These are phyloP conservation scores for Penicillium sp. DNA, from an alignment of 2,329 filamentous ascomycete species.

Conservation along the genomic window DNA sequence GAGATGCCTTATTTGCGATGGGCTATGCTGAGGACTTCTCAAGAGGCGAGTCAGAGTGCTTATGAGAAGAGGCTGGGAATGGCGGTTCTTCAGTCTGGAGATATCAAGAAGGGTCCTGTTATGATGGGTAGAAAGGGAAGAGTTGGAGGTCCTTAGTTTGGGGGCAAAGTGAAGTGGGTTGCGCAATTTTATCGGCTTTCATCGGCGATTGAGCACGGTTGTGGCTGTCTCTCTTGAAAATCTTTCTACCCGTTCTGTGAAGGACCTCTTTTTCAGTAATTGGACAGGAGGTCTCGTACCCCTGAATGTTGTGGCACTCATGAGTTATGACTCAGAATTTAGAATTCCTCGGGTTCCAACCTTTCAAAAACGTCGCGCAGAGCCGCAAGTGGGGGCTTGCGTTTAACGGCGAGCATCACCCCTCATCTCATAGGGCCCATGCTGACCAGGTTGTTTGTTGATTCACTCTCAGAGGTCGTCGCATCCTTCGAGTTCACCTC, in stretches of 20 bases:
- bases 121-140: conserved; percentile 8
- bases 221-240: too few relatives aligned
- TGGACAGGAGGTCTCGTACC: too few relatives aligned
- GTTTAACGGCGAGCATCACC: neutral
- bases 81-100: conserved; percentile 14
- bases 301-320: too few relatives aligned
- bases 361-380: neutral
- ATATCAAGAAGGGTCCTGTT: conserved; percentile 9
- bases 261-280: too few relatives aligned
- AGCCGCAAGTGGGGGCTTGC: neutral
- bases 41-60: conserved; percentile 14
- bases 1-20: conserved; percentile 62
- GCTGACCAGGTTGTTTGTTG: neutral
- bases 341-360: neutral
- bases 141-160: neutral
- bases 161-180: too few relatives aligned
- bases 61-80: conserved; percentile 27
- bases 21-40: conserved; percentile 38
- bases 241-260: too few relatives aligned
- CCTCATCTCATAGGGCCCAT: neutral
- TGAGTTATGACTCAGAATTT: too few relatives aligned
- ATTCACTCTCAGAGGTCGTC: neutral
- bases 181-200: neutral
- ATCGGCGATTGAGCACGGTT: neutral
- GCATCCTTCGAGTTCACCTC: neutral